Conservation (phyloP, 1,284 basidiomycete genomes). For the Inonotus obliquus region DNA sequence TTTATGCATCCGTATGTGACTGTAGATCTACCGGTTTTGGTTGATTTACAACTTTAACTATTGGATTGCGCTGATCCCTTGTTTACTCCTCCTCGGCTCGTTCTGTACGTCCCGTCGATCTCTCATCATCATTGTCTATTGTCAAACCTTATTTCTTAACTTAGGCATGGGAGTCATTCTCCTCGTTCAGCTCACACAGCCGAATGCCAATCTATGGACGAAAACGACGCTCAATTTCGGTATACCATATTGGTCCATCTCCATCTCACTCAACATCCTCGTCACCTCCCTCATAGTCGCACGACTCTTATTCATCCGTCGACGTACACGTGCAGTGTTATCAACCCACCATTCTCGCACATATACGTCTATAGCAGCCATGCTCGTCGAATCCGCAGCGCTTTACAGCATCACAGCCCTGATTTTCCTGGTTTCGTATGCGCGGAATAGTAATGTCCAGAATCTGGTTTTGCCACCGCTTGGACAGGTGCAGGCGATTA, state of each 20-base stretch:
- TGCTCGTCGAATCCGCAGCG: conserved; percentile 24
- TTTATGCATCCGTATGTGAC: neutral
- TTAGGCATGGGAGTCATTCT: conserved; percentile 17
- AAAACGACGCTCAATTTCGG: conserved; percentile 20
- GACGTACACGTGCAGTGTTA: conserved; percentile 13
- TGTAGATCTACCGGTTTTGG: conserved; percentile 22
- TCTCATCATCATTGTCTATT: neutral
- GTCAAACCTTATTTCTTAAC: neutral
- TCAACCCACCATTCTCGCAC: conserved; percentile 17
- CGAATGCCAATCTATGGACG: conserved; percentile 19
- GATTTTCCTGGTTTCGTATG: conserved; percentile 30
- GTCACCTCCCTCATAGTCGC: conserved; percentile 23
- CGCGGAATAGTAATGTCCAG: conserved; percentile 27
- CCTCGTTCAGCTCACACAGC: conserved; percentile 18
- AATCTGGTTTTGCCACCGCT: conserved; percentile 32
- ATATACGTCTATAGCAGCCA: conserved; percentile 25
- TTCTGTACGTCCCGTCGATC: conserved; percentile 14
- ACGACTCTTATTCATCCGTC: conserved; percentile 17
- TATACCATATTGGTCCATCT: conserved; percentile 24
- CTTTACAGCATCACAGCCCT: conserved; percentile 26
- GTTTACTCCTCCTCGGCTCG: conserved; percentile 17
- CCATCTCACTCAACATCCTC: conserved; percentile 23
- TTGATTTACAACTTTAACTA: conserved; percentile 21
- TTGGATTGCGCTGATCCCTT: conserved; percentile 18
- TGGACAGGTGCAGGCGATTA: conserved; percentile 34